phyloP scores from a whole-genome alignment of 2,329 filamentous ascomycete genomes.

The Penicillium thymicola region DNA sequence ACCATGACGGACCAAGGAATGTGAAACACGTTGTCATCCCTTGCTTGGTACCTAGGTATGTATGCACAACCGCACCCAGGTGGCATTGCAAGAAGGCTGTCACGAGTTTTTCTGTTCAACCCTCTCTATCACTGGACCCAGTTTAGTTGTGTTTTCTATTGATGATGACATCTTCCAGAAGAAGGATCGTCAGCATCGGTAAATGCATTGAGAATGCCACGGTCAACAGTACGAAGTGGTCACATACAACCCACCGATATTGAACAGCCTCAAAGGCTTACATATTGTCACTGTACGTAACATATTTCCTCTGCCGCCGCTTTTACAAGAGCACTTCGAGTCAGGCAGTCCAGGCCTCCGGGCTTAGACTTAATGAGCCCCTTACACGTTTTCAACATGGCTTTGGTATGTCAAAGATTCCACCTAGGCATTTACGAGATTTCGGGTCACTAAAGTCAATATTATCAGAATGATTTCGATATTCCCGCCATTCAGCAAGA shows the following conservation, averaged over 20 bases:
- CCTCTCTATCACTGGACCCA: no score
- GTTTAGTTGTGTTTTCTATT: not conserved
- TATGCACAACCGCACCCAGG: not conserved
- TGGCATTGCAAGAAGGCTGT: not conserved
- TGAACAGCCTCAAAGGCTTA: not conserved
- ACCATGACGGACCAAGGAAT: conserved; percentile 10
- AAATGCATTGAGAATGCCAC: not conserved
- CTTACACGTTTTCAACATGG: no score
- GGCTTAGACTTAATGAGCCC: no score
- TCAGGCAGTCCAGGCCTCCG: no score
- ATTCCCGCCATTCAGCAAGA: no score
- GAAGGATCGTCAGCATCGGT: not conserved
- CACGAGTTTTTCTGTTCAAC: not conserved
- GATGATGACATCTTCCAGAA: not conserved
- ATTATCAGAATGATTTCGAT: no score
- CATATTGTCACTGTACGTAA: no score
- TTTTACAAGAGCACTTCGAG: no score
- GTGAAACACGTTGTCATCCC: conserved; percentile 3
- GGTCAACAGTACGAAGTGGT: not conserved
- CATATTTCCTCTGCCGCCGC: no score
- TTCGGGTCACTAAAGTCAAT: no score
- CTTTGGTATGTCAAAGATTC: no score
- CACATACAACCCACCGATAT: not conserved
- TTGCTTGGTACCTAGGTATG: conserved; percentile 16
- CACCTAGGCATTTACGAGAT: no score